Conservation (phyloP, 257 asterid species). For the Hygrophila difformis region DNA sequence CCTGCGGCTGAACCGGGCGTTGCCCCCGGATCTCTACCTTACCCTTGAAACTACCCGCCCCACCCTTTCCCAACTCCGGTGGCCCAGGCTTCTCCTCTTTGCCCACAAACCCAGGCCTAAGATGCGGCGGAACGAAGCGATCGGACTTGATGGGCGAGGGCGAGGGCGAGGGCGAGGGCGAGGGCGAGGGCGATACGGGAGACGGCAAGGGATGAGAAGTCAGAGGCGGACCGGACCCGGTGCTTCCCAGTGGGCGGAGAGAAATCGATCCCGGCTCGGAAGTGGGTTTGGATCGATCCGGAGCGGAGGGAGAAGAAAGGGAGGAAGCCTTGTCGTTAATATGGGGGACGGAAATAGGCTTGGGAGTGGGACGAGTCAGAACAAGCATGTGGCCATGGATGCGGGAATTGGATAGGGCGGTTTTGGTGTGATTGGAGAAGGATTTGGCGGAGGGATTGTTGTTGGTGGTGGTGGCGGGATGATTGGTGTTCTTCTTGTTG, state of each 20-base stretch:
- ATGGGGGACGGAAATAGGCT: conserved; percentile 36
- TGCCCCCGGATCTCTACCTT: conserved; percentile 24
- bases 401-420: conserved; percentile 43
- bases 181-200: conserved; percentile 34
- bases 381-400: conserved; percentile 88
- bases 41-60: conserved; percentile 23
- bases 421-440: conserved; percentile 25
- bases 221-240: conserved; percentile 40
- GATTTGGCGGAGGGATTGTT: conserved; percentile 29
- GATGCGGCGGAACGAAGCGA: conserved; percentile 74
- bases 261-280: conserved; percentile 37
- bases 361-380: conserved; percentile 58
- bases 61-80: conserved; percentile 35
- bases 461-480: neutral
- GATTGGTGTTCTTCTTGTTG: no score
- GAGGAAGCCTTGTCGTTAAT: conserved; percentile 16
- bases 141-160: conserved; percentile 30
- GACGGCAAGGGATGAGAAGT: conserved; percentile 30
- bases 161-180: conserved; percentile 37
- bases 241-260: conserved; percentile 64
- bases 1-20: conserved; percentile 20
- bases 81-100: conserved; percentile 57
- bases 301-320: conserved; percentile 14
- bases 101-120: conserved; percentile 72
- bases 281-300: conserved; percentile 31